Conservation (phyloP, 805 yeast species). For the Spathaspora girioi region DNA sequence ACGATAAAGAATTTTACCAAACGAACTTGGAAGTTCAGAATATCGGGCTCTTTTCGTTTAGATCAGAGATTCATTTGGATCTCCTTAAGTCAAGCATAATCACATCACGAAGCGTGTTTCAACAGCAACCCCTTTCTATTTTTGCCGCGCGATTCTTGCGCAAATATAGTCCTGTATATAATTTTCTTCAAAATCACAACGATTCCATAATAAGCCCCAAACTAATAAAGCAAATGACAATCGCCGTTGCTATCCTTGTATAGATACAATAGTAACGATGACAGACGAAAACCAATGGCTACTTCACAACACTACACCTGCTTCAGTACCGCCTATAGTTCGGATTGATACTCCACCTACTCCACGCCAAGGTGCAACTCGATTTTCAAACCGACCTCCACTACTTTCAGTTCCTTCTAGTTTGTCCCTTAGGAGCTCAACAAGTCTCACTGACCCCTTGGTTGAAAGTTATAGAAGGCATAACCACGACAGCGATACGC, state of each 20-base stretch:
- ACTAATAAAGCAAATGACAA: neutral
- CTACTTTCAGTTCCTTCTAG: constrained; percentile 24
- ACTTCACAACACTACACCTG: neutral
- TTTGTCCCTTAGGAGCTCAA: constrained; percentile 18
- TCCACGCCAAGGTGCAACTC: neutral
- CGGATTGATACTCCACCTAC: constrained; percentile 3
- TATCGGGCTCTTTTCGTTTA: too few relatives aligned
- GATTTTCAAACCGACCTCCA: constrained; percentile 18
- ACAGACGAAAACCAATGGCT: constrained; percentile 9
- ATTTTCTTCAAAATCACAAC: too few relatives aligned
- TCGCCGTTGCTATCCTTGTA: neutral
- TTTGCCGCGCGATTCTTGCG: too few relatives aligned
- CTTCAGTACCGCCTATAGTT: neutral
- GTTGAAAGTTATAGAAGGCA: constrained; percentile 10
- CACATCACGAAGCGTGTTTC: too few relatives aligned
- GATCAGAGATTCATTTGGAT: too few relatives aligned
- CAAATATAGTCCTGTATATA: too few relatives aligned
- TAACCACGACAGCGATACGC: constrained; percentile 6
- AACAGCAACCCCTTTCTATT: too few relatives aligned
- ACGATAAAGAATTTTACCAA: too few relatives aligned
- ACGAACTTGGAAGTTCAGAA: too few relatives aligned
- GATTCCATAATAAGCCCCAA: neutral
- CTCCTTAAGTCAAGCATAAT: too few relatives aligned
- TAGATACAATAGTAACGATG: neutral
- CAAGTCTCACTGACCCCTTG: constrained; percentile 15